Base-by-base conservation (phyloP, 805 yeast species). In the Candida montana region DNA sequence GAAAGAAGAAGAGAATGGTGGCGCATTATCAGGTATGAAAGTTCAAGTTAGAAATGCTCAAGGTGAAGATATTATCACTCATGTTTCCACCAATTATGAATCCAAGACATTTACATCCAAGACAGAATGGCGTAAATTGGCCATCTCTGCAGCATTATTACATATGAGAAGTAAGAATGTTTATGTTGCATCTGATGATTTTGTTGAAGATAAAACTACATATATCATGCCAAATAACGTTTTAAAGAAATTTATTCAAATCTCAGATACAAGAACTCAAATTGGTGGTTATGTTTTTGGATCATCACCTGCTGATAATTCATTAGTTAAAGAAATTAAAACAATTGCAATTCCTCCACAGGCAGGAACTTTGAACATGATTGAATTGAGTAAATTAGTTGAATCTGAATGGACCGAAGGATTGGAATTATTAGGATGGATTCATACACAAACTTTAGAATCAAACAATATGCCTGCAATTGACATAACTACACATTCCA, bases 51-150 rank as follows among this genome's bases (percentile, higher is more conserved):
- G 81, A 20, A 93, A 88, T 57, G 95, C 86, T 2, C 97, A 90
- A 55, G 99, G 99, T 27, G 99, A 93, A 57, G 95, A 90, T 53
- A 91, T 93, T 54, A 83, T 85, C 32, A 91, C 96, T 0, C 96
- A 91, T 24, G 89, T 98, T 0, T 89, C 98, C 0, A 79, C 90
- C 15, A 79, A 79, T 48, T 90, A 85, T 57, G 99, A 89, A 59
- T 93, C 87, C 54, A 81, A 79, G 64, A 65, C 81, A 13, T 93
- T 93, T 58, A 71, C 81, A 35, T 86, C 96, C 2, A 81, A 79
- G 58, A 79, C 89, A 28, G 95, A 89, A 55, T 93, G 99, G 99
- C 73, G 98, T 52, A 72, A 73, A 40, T 66, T 95, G 31, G 96
- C 97, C 0, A 77, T 93, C 37, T 80, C 95, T 1, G 73, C 95